Percentiles rank a stretch among this genome's conserved stretches.
phyloP scores from a whole-genome alignment of 345 rosid species.

The Gossypium sturtianum region DNA sequence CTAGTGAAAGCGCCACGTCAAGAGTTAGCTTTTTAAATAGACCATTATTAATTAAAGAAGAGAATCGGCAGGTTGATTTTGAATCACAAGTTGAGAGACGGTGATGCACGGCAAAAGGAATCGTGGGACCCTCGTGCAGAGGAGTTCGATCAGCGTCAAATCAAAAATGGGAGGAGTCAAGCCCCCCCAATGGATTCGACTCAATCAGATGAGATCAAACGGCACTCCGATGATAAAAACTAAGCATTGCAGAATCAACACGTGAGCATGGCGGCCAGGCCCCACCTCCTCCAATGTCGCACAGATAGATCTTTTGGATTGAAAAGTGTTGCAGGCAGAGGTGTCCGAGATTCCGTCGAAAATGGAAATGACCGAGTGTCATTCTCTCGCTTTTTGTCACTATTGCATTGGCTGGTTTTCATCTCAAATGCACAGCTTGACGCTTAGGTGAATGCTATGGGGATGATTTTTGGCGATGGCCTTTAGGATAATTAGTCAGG shows the following conservation, averaged over 20 bases:
- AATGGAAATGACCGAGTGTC: background rate
- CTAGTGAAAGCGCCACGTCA: constrained; percentile 11
- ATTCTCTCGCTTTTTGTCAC: background rate
- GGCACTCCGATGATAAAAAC: background rate
- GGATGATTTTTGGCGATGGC: background rate
- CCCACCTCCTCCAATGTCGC: background rate
- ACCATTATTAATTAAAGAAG: background rate
- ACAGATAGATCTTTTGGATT: background rate
- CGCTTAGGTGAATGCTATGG: background rate
- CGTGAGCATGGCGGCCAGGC: background rate
- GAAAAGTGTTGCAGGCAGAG: background rate
- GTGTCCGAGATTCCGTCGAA: background rate
- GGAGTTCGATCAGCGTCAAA: constrained; percentile 3
- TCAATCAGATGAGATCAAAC: constrained; percentile 1
- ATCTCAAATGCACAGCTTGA: background rate
- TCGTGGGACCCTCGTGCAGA: background rate
- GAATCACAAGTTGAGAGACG: background rate
- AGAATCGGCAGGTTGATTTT: constrained; percentile 1
- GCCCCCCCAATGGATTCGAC: background rate
- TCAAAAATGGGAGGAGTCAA: background rate
- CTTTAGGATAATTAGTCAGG: background rate
- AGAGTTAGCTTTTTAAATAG: background rate
- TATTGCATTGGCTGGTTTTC: background rate
- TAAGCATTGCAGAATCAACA: background rate
- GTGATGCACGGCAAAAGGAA: constrained; percentile 18